Evolutionary conservation across 768 basidiomycete species (phyloP).

Genomic region (Daedaleopsis sinensis): DNA sequence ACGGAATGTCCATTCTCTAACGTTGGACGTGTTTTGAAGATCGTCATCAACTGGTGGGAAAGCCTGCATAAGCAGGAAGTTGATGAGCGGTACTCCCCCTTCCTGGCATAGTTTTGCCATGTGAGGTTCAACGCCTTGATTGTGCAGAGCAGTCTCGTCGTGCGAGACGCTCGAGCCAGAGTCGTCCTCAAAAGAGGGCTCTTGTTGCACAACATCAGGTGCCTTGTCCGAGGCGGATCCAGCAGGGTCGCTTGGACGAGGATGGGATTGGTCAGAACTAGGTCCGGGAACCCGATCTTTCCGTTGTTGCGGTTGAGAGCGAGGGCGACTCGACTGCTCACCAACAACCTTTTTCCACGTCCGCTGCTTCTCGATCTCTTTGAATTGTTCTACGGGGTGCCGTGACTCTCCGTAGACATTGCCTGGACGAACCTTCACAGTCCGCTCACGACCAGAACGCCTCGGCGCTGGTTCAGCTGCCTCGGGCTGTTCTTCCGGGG

Average conservation of each 20-base stretch:
- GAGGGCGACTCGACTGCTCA: constrained; percentile 2
- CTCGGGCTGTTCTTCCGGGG: neutral
- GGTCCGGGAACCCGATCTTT: constrained; percentile 11
- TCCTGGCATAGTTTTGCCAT: constrained; percentile 8
- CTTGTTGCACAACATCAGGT: no score
- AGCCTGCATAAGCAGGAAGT: neutral
- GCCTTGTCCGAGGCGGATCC: neutral
- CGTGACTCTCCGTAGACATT: constrained; percentile 4
- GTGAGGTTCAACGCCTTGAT: neutral
- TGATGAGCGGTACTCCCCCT: constrained; percentile 7
- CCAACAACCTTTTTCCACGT: constrained; percentile 7
- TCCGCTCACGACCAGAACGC: neutral
- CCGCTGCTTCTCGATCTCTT: constrained; percentile 12
- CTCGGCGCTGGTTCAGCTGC: neutral
- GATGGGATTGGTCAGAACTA: constrained; percentile 1
- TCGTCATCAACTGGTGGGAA: neutral
- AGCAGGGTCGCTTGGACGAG: neutral
- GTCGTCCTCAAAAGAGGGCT: no score
- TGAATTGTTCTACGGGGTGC: constrained; percentile 1
- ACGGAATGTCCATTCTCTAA: constrained; percentile 6
- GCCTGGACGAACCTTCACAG: neutral
- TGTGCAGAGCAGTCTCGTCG: neutral
- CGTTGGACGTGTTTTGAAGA: neutral
- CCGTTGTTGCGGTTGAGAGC: neutral
- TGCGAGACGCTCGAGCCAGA: neutral